Percentiles rank a stretch among this genome's conserved stretches.
phyloP scores from a whole-genome alignment of 1,139 yeast genomes.

The Saccharomycopsis phalli region DNA sequence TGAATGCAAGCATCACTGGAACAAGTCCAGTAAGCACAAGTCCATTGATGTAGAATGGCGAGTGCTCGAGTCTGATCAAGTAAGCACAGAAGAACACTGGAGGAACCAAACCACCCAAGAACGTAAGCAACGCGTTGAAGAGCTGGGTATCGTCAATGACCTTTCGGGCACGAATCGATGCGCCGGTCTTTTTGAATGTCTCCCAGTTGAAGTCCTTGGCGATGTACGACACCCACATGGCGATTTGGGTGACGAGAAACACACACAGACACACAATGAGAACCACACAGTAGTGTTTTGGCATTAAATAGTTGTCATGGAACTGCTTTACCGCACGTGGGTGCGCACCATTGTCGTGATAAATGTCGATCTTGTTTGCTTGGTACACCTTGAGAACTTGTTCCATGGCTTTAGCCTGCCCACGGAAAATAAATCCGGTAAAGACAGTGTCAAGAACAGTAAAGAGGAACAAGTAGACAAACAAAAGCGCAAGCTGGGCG shows the following conservation, averaged over 20 bases:
- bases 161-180: slow-evolving; percentile 6
- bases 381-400: slow-evolving; percentile 4
- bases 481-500: slow-evolving; percentile 8
- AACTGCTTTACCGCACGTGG: slow-evolving; percentile 10
- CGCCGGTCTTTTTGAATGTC: slow-evolving; percentile 16
- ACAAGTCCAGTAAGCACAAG: slow-evolving; percentile 5
- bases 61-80: slow-evolving; percentile 3
- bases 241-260: slow-evolving; percentile 10
- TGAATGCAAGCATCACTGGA: slow-evolving; percentile 5
- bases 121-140: slow-evolving; percentile 8
- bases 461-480: slow-evolving; percentile 8
- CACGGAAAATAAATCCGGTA: slow-evolving; percentile 1
- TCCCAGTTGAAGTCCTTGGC: slow-evolving; percentile 18
- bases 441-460: slow-evolving; percentile 5
- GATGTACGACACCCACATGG: slow-evolving; percentile 13
- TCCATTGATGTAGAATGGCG: slow-evolving; percentile 9
- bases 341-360: slow-evolving; percentile 5
- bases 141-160: slow-evolving; percentile 6
- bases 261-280: slow-evolving; percentile 1
- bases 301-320: slow-evolving; percentile 1
- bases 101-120: slow-evolving; percentile 13
- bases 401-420: not conserved
- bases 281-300: slow-evolving; percentile 5
- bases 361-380: slow-evolving; percentile 14
- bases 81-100: slow-evolving; percentile 12